Evolutionary conservation across 768 basidiomycete genomes (phyloP).

Genomic region (Pulveroboletus sp.): DNA sequence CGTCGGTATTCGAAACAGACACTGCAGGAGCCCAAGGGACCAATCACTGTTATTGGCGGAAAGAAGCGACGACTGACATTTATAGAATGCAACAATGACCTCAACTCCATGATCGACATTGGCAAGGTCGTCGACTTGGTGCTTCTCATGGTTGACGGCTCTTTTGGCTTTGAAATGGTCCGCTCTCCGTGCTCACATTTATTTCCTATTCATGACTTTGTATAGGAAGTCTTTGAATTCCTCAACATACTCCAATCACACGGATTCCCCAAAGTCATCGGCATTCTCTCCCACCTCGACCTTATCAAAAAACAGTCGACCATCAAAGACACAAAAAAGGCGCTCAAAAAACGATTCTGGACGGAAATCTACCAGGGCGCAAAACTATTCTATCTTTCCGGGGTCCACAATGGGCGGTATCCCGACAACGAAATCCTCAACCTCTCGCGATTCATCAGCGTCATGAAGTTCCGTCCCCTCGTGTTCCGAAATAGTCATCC

Average conservation of each 20-base stretch:
- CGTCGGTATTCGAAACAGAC: conserved; percentile 93
- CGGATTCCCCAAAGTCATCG: conserved; percentile 98
- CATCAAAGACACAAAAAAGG: conserved; percentile 87
- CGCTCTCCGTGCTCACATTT: conserved; percentile 16
- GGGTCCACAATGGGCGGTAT: conserved; percentile 95
- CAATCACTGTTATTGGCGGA: conserved; percentile 91
- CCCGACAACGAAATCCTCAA: conserved; percentile 97
- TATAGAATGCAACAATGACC: conserved; percentile 95
- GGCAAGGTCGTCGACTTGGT: conserved; percentile 96
- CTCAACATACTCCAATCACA: conserved; percentile 96
- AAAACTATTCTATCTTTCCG: conserved; percentile 96
- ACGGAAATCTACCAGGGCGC: conserved; percentile 99
- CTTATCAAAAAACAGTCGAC: conserved; percentile 90
- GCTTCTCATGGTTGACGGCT: conserved; percentile 95
- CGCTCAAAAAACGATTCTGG: conserved; percentile 98
- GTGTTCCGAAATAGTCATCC: conserved; percentile 95
- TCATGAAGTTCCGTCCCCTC: conserved; percentile 98
- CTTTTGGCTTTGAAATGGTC: conserved; percentile 99
- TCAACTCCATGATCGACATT: conserved; percentile 98
- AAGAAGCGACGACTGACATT: conserved; percentile 94
- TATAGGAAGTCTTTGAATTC: conserved; percentile 97
- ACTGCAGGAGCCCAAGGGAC: conserved; percentile 84
- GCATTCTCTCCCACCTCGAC: conserved; percentile 93
- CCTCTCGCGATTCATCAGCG: conserved; percentile 91
- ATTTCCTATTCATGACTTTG: background rate